A percentile compares a stretch with the other conserved stretches of the same genome.
These are phyloP conservation scores for Amanita pseudoporphyria DNA, from an alignment of 768 basidiomycete species.

Conservation along the genomic window DNA sequence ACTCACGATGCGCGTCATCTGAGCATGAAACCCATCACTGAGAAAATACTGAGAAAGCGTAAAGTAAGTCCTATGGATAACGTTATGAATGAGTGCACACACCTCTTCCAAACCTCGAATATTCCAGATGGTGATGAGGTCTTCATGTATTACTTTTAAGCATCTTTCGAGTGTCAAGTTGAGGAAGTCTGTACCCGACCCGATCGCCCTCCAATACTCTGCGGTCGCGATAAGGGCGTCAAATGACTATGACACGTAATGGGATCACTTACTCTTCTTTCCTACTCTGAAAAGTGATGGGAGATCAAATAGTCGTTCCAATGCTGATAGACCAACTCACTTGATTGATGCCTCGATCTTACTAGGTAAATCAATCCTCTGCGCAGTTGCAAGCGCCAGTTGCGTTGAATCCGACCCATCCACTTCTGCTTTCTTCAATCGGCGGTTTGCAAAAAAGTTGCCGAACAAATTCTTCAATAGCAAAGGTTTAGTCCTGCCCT, in stretches of 20 bases:
- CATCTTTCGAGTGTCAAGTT: too few relatives aligned
- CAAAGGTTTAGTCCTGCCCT: not conserved
- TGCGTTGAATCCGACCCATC: not conserved
- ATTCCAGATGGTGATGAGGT: too few relatives aligned
- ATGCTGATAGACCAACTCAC: not conserved
- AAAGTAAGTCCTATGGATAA: too few relatives aligned
- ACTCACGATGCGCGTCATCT: too few relatives aligned
- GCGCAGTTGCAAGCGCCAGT: not conserved
- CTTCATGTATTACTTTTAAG: too few relatives aligned
- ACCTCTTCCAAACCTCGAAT: too few relatives aligned
- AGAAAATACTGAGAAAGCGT: too few relatives aligned
- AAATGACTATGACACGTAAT: too few relatives aligned
- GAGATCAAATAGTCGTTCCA: not conserved
- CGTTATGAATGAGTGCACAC: too few relatives aligned
- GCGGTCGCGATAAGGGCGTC: not conserved
- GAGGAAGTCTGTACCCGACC: too few relatives aligned
- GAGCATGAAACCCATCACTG: too few relatives aligned
- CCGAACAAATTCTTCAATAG: not conserved
- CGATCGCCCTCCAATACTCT: not conserved
- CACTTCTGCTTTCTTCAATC: not conserved
- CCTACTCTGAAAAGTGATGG: not conserved
- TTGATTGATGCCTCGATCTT: not conserved
- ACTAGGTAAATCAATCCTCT: not conserved
- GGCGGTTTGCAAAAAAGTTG: not conserved
- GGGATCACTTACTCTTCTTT: not conserved